Percentiles rank a stretch among this genome's conserved stretches.
Conservation (phyloP, 305 asterid species). For the Fraxinus ornus region DNA sequence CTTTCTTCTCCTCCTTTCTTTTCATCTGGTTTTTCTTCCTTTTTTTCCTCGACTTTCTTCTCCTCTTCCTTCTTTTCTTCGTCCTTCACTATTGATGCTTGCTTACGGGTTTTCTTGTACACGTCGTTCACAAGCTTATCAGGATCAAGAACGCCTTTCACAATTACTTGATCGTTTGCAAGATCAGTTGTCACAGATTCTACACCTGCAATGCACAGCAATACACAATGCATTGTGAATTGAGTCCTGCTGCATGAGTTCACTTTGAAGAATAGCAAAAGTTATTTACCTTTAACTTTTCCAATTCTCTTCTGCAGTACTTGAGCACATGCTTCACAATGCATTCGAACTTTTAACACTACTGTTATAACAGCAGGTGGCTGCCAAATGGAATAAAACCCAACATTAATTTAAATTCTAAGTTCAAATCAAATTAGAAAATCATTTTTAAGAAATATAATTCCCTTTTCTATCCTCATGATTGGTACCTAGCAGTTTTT, state of each 20-base stretch:
- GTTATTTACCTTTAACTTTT: slow-evolving; percentile 55
- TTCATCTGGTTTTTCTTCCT: slow-evolving; percentile 28
- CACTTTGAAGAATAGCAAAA: neutral
- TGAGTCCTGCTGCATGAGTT: neutral
- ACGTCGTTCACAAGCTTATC: slow-evolving; percentile 67
- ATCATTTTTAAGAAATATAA: neutral
- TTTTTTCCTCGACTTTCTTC: slow-evolving; percentile 34
- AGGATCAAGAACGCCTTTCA: slow-evolving; percentile 71
- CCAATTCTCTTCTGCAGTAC: slow-evolving; percentile 66
- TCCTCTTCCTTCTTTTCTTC: slow-evolving; percentile 46
- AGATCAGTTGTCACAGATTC: slow-evolving; percentile 66
- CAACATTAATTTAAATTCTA: neutral
- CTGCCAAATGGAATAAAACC: slow-evolving; percentile 27
- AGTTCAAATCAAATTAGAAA: neutral
- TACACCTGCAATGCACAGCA: slow-evolving; percentile 46
- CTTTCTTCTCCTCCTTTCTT: slow-evolving; percentile 20
- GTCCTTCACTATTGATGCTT: slow-evolving; percentile 62
- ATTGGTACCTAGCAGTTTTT: neutral
- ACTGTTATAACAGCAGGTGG: slow-evolving; percentile 67
- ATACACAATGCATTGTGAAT: neutral
- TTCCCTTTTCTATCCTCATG: neutral
- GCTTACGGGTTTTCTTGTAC: slow-evolving; percentile 74
- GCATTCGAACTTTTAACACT: slow-evolving; percentile 72
- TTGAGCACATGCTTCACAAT: slow-evolving; percentile 91
- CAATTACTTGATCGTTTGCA: slow-evolving; percentile 51